phyloP scores from a whole-genome alignment of 345 rosid species.

The Brassica nigra region DNA sequence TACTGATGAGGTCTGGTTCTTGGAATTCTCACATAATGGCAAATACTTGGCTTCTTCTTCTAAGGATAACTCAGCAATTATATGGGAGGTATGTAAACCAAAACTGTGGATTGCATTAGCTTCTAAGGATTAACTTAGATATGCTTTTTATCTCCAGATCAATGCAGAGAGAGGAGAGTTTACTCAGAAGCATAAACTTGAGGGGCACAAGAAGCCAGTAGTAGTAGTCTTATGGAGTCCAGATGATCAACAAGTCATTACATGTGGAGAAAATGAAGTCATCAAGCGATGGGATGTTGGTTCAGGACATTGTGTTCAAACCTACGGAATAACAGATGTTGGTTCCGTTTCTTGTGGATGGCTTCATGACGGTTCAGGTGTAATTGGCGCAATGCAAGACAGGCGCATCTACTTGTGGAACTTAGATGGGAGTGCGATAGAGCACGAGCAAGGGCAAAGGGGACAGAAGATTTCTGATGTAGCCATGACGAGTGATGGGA shows the following conservation, averaged over 20 bases:
- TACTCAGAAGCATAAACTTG: constrained; percentile 50
- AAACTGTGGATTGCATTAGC: background rate
- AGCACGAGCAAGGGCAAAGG: constrained; percentile 42
- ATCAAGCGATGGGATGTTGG: constrained; percentile 57
- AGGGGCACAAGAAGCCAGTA: constrained; percentile 55
- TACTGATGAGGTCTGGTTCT: constrained; percentile 62
- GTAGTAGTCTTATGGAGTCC: constrained; percentile 58
- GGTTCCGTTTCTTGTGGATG: constrained; percentile 66
- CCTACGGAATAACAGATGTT: too few relatives aligned
- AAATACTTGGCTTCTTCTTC: constrained; percentile 68
- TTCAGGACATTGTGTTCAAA: constrained; percentile 54
- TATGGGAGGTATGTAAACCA: background rate
- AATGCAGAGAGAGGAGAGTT: constrained; percentile 6
- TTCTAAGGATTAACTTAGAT: background rate
- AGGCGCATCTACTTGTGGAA: constrained; percentile 57
- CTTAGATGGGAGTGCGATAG: constrained; percentile 52
- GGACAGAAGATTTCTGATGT: constrained; percentile 38
- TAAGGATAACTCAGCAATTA: background rate
- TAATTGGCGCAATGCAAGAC: constrained; percentile 54
- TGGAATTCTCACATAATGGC: constrained; percentile 63
- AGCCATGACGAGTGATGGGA: constrained; percentile 61
- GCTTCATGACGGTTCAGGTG: constrained; percentile 55
- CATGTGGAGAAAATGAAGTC: constrained; percentile 61
- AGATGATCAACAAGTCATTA: constrained; percentile 55
- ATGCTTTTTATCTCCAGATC: background rate